These are phyloP conservation scores for Alnus rubra DNA, from an alignment of 306 rosid genomes.

Conservation along the genomic window DNA sequence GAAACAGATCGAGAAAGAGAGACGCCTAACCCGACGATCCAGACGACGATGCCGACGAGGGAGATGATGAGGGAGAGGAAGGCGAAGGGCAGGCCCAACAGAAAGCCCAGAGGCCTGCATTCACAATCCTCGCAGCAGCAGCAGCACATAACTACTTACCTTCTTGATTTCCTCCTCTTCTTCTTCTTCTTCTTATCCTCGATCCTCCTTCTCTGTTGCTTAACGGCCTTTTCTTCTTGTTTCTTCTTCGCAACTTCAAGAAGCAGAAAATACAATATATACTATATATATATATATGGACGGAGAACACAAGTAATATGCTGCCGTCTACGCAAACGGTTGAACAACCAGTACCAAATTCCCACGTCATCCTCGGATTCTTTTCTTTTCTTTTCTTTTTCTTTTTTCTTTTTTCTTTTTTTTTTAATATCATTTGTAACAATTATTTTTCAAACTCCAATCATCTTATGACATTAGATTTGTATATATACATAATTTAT, in stretches of 20 bases:
- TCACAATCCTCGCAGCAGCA: conserved; percentile 61
- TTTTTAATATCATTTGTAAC: no score
- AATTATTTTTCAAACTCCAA: no score
- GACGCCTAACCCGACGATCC: conserved; percentile 64
- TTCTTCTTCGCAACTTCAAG: conserved; percentile 15
- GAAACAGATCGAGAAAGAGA: not conserved
- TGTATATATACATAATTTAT: no score
- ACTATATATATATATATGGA: conserved; percentile 17
- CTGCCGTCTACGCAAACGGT: conserved; percentile 20
- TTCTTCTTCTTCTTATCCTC: not conserved
- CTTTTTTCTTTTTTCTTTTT: no score
- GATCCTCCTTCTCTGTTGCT: not conserved
- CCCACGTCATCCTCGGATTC: conserved; percentile 26
- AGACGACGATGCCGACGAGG: conserved; percentile 55
- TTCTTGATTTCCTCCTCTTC: no score
- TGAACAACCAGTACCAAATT: conserved; percentile 17
- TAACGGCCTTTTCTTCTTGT: not conserved
- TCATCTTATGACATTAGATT: no score
- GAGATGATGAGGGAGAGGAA: conserved; percentile 65
- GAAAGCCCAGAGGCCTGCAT: conserved; percentile 75
- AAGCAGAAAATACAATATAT: conserved; percentile 11
- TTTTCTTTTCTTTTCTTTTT: no score
- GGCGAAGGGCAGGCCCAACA: conserved; percentile 75
- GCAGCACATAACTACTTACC: conserved; percentile 45
- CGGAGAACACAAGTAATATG: conserved; percentile 23